phyloP scores from a whole-genome alignment of 2,329 filamentous ascomycete genomes.

The Colletotrichum zoysiae region DNA sequence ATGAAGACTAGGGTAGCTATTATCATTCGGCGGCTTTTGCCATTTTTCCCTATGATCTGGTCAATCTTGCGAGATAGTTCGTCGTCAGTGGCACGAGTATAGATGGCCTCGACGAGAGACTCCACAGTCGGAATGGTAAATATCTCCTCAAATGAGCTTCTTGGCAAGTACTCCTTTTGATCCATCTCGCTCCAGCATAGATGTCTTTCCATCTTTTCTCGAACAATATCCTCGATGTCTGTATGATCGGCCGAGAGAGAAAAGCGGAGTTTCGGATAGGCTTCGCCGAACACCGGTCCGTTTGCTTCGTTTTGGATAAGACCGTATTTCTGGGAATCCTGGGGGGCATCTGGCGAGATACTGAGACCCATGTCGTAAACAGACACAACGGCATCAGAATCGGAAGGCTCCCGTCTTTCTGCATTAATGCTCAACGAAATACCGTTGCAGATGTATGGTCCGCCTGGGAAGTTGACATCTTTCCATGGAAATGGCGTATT shows the following conservation, averaged over 20 bases:
- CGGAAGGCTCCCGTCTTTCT: background rate
- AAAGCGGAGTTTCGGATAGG: background rate
- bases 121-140: background rate
- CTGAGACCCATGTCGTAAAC: slow-evolving; percentile 16
- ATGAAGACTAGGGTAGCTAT: slow-evolving; percentile 20
- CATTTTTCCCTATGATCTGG: background rate
- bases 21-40: slow-evolving; percentile 21
- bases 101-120: background rate
- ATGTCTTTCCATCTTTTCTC: background rate
- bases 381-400: background rate
- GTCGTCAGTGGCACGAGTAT: background rate
- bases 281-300: no score
- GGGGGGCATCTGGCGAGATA: background rate
- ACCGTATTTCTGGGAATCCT: background rate
- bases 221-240: background rate
- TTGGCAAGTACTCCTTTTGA: slow-evolving; percentile 12
- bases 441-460: background rate
- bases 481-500: background rate
- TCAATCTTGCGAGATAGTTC: background rate
- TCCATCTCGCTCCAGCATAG: slow-evolving; percentile 12
- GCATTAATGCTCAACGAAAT: background rate
- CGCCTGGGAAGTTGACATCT: background rate
- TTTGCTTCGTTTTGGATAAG: background rate
- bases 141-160: slow-evolving; percentile 23
- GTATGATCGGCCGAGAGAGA: background rate